These are phyloP conservation scores for Trametes gibbosa DNA, from an alignment of 768 basidiomycete species.

Conservation along the genomic window DNA sequence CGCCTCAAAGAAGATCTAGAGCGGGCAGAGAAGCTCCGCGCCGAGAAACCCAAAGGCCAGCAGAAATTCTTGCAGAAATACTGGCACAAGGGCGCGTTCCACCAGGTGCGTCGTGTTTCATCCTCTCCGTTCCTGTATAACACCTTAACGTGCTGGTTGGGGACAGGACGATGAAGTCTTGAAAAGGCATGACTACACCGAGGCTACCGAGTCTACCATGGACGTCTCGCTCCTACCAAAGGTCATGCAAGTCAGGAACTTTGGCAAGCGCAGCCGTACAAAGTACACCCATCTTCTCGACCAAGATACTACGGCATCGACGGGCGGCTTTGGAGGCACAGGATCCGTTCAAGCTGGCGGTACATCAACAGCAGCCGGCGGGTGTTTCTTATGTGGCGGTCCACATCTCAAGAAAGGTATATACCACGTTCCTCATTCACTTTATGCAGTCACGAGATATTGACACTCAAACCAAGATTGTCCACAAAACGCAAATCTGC, in stretches of 20 bases:
- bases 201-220: slow-evolving; percentile 83
- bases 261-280: slow-evolving; percentile 86
- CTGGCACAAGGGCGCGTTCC: slow-evolving; percentile 99
- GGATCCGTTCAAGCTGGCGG: slow-evolving; percentile 53
- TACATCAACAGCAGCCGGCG: slow-evolving; percentile 45
- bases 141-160: background rate
- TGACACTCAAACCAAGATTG: no score
- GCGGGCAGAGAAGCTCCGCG: slow-evolving; percentile 74
- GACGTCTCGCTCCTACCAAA: slow-evolving; percentile 88
- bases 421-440: background rate
- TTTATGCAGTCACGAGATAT: no score
- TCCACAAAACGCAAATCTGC: slow-evolving; percentile 32
- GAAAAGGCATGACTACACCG: slow-evolving; percentile 79
- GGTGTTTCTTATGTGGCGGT: slow-evolving; percentile 93
- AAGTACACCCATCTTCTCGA: slow-evolving; percentile 97
- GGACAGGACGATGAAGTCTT: slow-evolving; percentile 85
- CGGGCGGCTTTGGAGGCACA: slow-evolving; percentile 64
- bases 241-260: slow-evolving; percentile 97
- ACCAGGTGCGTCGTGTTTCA: slow-evolving; percentile 59
- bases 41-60: slow-evolving; percentile 87
- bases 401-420: slow-evolving; percentile 89
- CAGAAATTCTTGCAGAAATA: slow-evolving; percentile 97
- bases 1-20: slow-evolving; percentile 90
- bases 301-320: slow-evolving; percentile 78
- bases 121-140: background rate